Base-by-base conservation (phyloP, 2,329 filamentous ascomycete genomes). In the Alternaria hordeiaustralica region DNA sequence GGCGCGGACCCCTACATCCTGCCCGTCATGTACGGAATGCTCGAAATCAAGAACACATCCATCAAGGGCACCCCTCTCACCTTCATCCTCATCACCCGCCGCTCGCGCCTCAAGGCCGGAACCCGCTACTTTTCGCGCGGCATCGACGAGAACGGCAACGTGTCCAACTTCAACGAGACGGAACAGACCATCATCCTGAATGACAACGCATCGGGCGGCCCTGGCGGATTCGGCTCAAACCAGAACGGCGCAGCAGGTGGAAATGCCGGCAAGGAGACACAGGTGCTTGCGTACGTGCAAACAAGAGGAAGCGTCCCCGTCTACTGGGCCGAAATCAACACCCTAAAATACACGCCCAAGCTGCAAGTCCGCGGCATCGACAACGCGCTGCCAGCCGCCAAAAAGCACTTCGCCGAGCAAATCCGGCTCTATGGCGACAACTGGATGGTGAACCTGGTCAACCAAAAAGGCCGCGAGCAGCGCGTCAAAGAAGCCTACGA, bases 91-190 rank as follows among this genome's bases (percentile, higher is more conserved):
- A 95, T 98, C 73, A 97, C 95, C 25, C 88, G 96, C 66, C 89
- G 96, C 72, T 97, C 94, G 21, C 88, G 96, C 70, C 90, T 96
- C 80, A 89, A 95, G 66, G 94, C 90, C 36, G 96, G 96, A 47
- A 98, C 96, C 15, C 87, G 96, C 77, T 98, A 97, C 82, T 96
- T 99, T 78, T 96, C 96, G 3, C 90, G 96, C 68, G 96, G 96
- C 55, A 89, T 98, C 50, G 95, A 99, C 76, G 94, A 97, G 69
- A 86, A 96, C 65, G 96, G 96, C 23, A 89, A 98, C 78, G 96
- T 96, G n/a, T 93, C 96, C 69, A 99, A 99, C 80, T 99, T 95
- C 86, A 99, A 99, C 78, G 96, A 99, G 84, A 98, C 96, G 0
- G 96, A 99, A 78, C 96, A 99, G 78, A 86, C 96, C 33, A 86